Conservation (phyloP, 805 yeast species). For the Isabelozyma gotoi region DNA sequence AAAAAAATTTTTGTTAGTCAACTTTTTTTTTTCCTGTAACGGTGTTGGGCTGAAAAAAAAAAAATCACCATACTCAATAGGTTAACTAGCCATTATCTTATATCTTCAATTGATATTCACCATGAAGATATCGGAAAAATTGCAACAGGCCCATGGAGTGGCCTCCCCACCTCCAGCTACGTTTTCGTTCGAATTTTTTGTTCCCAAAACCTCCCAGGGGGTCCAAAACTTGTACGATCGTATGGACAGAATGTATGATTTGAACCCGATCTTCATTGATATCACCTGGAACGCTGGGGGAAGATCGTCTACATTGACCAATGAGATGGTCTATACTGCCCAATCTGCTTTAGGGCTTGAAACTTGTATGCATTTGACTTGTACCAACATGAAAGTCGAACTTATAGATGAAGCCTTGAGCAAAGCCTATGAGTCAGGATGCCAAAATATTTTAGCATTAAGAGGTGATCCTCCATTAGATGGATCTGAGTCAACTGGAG, state of each 20-base stretch:
- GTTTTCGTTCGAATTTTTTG: slow-evolving; percentile 94
- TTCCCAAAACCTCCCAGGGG: slow-evolving; percentile 96
- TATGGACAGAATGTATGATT: slow-evolving; percentile 95
- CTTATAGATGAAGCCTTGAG: slow-evolving; percentile 82
- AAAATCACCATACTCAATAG: background rate
- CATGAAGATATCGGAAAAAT: slow-evolving; percentile 44
- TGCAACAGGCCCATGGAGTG: slow-evolving; percentile 40
- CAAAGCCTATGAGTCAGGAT: slow-evolving; percentile 86
- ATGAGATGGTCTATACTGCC: slow-evolving; percentile 88
- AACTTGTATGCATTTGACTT: slow-evolving; percentile 97
- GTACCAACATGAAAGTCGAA: slow-evolving; percentile 87
- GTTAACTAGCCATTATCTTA: background rate
- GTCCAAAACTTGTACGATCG: slow-evolving; percentile 94
- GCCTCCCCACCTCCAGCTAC: slow-evolving; percentile 56
- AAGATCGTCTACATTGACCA: slow-evolving; percentile 74
- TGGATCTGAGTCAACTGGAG: slow-evolving; percentile 74
- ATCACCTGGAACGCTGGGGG: slow-evolving; percentile 99
- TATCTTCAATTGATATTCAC: background rate
- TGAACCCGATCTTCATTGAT: slow-evolving; percentile 89
- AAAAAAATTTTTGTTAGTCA: background rate
- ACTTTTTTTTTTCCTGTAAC: background rate
- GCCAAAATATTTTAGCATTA: slow-evolving; percentile 91
- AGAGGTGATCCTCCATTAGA: slow-evolving; percentile 93
- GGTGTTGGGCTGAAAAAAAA: background rate
- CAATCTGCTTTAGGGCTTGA: slow-evolving; percentile 89